phyloP scores from a whole-genome alignment of 306 rosid genomes.

The Begonia loranthoides region DNA sequence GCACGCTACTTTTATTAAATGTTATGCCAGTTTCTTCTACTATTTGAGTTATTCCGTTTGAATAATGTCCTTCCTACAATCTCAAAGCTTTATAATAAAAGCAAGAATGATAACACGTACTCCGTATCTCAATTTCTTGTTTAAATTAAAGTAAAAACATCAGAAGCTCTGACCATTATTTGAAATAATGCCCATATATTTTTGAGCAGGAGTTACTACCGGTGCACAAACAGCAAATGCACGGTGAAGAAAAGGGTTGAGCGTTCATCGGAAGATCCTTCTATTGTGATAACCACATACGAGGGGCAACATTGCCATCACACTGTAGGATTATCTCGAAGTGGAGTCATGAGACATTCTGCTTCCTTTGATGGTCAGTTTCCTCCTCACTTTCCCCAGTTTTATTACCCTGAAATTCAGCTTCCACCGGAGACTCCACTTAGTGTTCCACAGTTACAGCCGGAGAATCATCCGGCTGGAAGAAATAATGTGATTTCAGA shows the following conservation, averaged over 20 bases:
- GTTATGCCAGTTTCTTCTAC: too few species aligned
- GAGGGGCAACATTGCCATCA: constrained; percentile 98
- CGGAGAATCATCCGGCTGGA: constrained; percentile 9
- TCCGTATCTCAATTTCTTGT: too few species aligned
- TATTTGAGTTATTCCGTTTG: too few species aligned
- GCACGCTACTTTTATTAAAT: too few species aligned
- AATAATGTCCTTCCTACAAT: too few species aligned
- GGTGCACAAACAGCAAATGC: constrained; percentile 98
- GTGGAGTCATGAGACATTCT: constrained; percentile 28
- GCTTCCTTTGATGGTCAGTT: constrained; percentile 22
- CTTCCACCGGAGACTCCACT: constrained; percentile 16
- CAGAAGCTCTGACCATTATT: too few species aligned
- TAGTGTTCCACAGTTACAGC: constrained; percentile 12
- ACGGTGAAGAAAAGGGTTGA: constrained; percentile 94
- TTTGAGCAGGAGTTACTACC: constrained; percentile 74
- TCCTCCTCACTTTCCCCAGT: constrained; percentile 32
- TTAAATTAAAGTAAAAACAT: too few species aligned
- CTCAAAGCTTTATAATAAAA: too few species aligned
- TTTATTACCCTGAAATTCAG: constrained; percentile 38
- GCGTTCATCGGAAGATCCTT: constrained; percentile 75
- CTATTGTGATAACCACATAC: constrained; percentile 73
- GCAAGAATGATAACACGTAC: too few species aligned
- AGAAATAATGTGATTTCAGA: constrained; percentile 12
- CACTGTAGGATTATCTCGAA: constrained; percentile 59
- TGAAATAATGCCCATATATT: too few species aligned